Evolutionary conservation across 805 yeast species (phyloP), one percentile per base, ranked within the genome.

Genomic region (Candida sakaeoensis): DNA sequence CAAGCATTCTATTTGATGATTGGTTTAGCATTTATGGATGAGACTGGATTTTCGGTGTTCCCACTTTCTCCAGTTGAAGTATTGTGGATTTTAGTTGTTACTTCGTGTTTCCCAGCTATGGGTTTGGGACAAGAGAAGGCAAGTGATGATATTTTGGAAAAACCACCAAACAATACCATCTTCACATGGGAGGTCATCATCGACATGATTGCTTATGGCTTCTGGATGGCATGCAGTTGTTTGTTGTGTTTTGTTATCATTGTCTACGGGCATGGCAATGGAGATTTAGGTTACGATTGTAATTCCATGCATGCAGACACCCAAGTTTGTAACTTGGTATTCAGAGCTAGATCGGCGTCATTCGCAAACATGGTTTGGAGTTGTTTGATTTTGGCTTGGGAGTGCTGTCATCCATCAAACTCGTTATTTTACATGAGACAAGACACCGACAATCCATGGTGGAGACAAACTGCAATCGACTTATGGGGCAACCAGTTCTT

Each of bases 101-200:
- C 91, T 1, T 80, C 89, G 1, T 81, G 88, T 50, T 82, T 83
- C 70, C 91, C 91, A 32, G 90, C 90, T 15, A 82, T 84, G 86
- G 90, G 91, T 19, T 72, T 83, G 39, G 88, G 88, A 33, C 70
- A 65, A 47, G 71, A 66, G 46, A 57, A 49, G 39, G 72, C 72
- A 12, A 43, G 53, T 34, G 69, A 61, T 25, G 72, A 66, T 37
- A 55, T 65, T 27, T 57, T 67, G 44, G 62, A 61, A 12, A 49
- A 53, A 29, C 65, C 69, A 4, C 72, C 72, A 13, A 61, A 58
- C 40, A 59, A 55, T 32, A 54, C 57, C 13, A 64, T 65, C 26
- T 66, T 67, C 50, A 65, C 71, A 12, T 54, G 61, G 57, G 70
- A 67, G 43, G 63, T 66, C n/a, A 57, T 65, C 25, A 45, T 58